A percentile compares a stretch with the other conserved stretches of the same genome.
Conservation (phyloP, 2,329 filamentous ascomycete species). For the Clonostachys rosea region DNA sequence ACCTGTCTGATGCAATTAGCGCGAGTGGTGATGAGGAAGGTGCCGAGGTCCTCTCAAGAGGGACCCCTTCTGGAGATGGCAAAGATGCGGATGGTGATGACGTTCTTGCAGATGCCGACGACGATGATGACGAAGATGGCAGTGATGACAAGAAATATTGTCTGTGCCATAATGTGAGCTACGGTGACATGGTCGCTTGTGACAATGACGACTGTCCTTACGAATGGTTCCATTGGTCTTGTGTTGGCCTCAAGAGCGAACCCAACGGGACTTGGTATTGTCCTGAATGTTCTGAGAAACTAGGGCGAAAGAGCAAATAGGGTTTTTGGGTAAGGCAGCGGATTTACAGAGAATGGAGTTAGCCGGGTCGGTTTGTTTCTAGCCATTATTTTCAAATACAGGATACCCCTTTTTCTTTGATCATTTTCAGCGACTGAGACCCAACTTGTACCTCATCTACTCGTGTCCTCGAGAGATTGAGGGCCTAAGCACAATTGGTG, state of each 20-base stretch:
- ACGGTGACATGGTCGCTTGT: constrained; percentile 85
- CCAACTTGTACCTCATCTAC: too few relatives aligned
- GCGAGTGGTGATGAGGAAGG: constrained; percentile 44
- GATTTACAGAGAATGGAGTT: too few relatives aligned
- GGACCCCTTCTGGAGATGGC: constrained; percentile 22
- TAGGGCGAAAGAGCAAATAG: constrained; percentile 2
- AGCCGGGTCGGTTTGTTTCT: too few relatives aligned
- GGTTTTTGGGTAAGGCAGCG: neutral
- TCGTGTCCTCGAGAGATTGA: too few relatives aligned
- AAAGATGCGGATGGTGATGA: constrained; percentile 45
- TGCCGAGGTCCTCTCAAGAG: constrained; percentile 27
- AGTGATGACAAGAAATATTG: constrained; percentile 80
- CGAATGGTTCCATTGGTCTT: constrained; percentile 87
- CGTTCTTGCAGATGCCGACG: constrained; percentile 47
- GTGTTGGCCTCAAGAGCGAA: constrained; percentile 64
- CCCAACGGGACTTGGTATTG: constrained; percentile 66
- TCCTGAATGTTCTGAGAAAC: constrained; percentile 51
- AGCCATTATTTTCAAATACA: too few relatives aligned
- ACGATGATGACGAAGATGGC: constrained; percentile 62
- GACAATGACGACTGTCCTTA: constrained; percentile 77
- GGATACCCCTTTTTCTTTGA: too few relatives aligned
- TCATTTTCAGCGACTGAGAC: too few relatives aligned
- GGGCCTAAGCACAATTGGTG: too few relatives aligned
- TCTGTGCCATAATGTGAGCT: constrained; percentile 77
- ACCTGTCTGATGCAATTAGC: constrained; percentile 59